phyloP scores from a whole-genome alignment of 108 stramenopile genomes.

The Parmales sp. region DNA sequence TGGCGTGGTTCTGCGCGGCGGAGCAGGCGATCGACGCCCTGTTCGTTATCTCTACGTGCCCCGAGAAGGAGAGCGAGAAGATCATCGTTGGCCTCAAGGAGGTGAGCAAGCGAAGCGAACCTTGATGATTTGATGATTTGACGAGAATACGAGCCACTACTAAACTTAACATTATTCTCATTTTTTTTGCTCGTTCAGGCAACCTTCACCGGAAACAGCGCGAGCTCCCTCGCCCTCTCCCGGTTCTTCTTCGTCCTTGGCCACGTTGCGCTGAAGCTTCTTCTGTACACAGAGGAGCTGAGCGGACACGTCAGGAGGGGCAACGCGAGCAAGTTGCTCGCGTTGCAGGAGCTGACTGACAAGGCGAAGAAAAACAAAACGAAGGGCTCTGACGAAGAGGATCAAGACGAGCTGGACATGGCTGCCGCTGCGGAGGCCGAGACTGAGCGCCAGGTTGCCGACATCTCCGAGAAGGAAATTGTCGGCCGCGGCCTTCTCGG shows the following conservation, averaged over 20 bases:
- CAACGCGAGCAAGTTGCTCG: constrained; percentile 54
- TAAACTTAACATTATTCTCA: constrained; percentile 15
- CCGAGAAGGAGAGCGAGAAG: constrained; percentile 54
- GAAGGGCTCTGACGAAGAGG: constrained; percentile 18
- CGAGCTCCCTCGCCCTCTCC: constrained; percentile 54
- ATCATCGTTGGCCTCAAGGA: constrained; percentile 51
- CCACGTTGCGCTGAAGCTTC: constrained; percentile 79
- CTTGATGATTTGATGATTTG: constrained; percentile 24
- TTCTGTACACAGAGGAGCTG: constrained; percentile 80
- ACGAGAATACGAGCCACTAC: constrained; percentile 18
- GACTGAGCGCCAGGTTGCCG: constrained; percentile 60
- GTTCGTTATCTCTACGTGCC: constrained; percentile 59
- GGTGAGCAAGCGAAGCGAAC: constrained; percentile 9
- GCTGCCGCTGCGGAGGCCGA: constrained; percentile 49
- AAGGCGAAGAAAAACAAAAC: constrained; percentile 34
- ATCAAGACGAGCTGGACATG: constrained; percentile 40
- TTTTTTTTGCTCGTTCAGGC: neutral
- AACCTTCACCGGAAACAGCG: neutral
- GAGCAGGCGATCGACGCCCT: constrained; percentile 72
- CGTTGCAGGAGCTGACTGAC: constrained; percentile 67
- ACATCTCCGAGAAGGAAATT: constrained; percentile 83
- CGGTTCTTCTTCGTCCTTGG: constrained; percentile 91
- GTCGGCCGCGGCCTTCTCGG: constrained; percentile 73
- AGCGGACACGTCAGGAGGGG: constrained; percentile 65
- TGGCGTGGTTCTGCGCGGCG: constrained; percentile 75